Base-by-base conservation (phyloP, 805 yeast genomes). In the Danielozyma ontarioensis region DNA sequence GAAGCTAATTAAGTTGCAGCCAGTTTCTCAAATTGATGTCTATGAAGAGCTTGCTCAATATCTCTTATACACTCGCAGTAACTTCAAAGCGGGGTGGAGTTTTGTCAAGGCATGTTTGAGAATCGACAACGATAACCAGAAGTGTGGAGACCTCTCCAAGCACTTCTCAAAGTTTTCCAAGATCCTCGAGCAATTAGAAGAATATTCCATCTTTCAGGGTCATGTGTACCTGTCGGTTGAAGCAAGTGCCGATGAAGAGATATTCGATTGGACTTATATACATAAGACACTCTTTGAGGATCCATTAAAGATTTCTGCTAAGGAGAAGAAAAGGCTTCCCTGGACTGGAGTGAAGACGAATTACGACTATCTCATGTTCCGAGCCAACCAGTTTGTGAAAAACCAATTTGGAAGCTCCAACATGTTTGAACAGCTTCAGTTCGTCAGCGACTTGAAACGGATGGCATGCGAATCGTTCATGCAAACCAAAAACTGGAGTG, bases 51-150 rank as follows among this genome's bases (percentile, higher is more conserved):
- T 55, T 13, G 43, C 70, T 1, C 50, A 59, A 17, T 55, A 52
- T 36, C 43, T 62, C 35, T 56, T 73, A 31, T 78, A 68, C 44
- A 71, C 78, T 5, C 64, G 77, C 25, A 62, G 66, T 25, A 75
- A 76, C 26, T 75, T 70, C 37, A 74, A 74, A 12, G 66, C 67
- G 17, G 71, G 83, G 0, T 57, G 73, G 46, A 65, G 56, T 37
- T 64, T 68, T 25, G 64, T 80, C 17, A 74, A 80, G 44, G 78
- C 73, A 41, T 88, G 97, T 53, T 61, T 90, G 31, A 78, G 83
- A 34, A 70, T 76, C 28, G 90, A 90, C 55, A 83, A 86, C 55
- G 96, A 86, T 41, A 72, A 70, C 42, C 59, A 60, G 17, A 60
- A 57, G 2, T 87, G 95, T 55, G 76, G 78, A 19, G 59, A 50